Base-by-base conservation (phyloP, 768 basidiomycete species). In the Podaxis sp. region DNA sequence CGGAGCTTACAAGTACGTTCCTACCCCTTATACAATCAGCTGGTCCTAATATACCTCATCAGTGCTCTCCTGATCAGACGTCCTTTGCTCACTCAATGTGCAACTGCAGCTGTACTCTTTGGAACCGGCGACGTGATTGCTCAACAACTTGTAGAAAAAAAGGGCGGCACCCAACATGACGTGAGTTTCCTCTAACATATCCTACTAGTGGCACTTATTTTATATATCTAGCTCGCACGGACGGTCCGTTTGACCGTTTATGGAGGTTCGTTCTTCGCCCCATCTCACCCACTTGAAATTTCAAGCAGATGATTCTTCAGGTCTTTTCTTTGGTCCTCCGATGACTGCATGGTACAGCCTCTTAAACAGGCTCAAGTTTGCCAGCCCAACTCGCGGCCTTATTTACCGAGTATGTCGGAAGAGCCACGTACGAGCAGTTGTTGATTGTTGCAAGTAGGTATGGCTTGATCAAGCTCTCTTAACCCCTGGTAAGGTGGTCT, bases 331-430 rank as follows among this genome's bases (percentile, higher is more conserved):
- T 72, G 93, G 90, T 2, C 92, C 94, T 3, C 78, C 82, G 13
- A 78, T 95, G 70, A 91, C 91, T 1, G 88, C 84, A 62, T 95
- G 93, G 93, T 92, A 90, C 66, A 76, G 82, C 55, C 74, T 87
- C 61, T 79, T 95, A 57, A 86, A 90, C 66, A 73, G 86, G 5
- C 78, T 94, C 63, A 84, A 86, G 63, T 90, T 93, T 69, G 64
- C 83, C 1, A 83, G 73, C 59, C 86, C 86, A 1, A 83, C 78
- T 0, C 81, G 74, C 63, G 86, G 79, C 0, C 71, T 89, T 42
- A 69, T 85, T 9, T 88, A 87, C 66, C 77, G 88, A 37, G 90
- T 90, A 52, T 48, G 85, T 67, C 47, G 36, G 27, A 53, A 55
- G 37, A 54, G 2, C 37, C 56, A 54, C 13, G 51, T 11, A 10